Conservation (phyloP, 305 asterid genomes). For the Fraxinus angustifolia region DNA sequence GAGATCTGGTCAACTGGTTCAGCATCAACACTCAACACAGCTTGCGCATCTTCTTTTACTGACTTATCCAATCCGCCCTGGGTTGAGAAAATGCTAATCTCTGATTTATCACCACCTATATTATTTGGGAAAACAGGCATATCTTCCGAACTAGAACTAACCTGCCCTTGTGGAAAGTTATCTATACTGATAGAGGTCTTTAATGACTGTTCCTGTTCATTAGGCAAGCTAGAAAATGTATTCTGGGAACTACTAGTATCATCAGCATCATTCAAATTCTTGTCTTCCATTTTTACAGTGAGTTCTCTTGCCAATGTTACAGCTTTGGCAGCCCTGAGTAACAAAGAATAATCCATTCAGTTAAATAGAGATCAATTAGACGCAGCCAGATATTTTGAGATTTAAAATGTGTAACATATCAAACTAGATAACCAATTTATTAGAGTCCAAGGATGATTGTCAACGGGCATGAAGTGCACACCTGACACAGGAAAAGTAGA, state of each 20-base stretch:
- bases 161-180: constrained; percentile 84
- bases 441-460: constrained; percentile 3
- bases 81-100: constrained; percentile 29
- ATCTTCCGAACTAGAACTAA: constrained; percentile 87
- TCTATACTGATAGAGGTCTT: constrained; percentile 81
- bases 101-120: constrained; percentile 39
- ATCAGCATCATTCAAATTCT: constrained; percentile 66
- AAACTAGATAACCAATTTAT: background rate
- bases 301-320: constrained; percentile 92
- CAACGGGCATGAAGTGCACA: constrained; percentile 23
- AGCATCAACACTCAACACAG: constrained; percentile 42
- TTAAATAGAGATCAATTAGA: constrained; percentile 24
- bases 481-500: constrained; percentile 98
- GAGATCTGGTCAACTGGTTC: constrained; percentile 55
- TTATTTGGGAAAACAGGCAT: constrained; percentile 40
- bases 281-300: constrained; percentile 65
- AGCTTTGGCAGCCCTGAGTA: constrained; percentile 86
- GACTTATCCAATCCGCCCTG: constrained; percentile 41
- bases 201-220: constrained; percentile 68
- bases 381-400: constrained; percentile 16
- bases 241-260: constrained; percentile 87
- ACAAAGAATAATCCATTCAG: constrained; percentile 21
- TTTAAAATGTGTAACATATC: background rate
- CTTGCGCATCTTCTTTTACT: constrained; percentile 41
- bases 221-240: constrained; percentile 95